Evolutionary conservation across 2,329 filamentous ascomycete species (phyloP), one percentile per base, ranked within the genome.

Genomic region (Emergomyces pasteurianus): DNA sequence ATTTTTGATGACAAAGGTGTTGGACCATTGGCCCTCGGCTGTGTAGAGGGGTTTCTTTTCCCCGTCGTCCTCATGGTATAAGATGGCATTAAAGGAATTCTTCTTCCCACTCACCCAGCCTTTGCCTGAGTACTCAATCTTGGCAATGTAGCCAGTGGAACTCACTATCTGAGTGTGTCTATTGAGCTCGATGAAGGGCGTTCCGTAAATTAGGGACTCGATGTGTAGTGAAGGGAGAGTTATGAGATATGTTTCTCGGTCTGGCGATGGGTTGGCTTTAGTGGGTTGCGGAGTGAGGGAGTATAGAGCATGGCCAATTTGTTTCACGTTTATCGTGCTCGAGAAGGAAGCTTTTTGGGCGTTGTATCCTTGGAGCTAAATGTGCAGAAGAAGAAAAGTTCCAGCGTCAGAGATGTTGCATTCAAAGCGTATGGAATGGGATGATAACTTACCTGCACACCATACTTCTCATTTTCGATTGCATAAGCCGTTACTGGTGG

Each of bases 21-120:
- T 89, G 61, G 86, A 95, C 94, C 94, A 99, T 72, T 95, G 90
- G 28, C 94, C 94, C 36, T 90, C 86, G 46, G 87, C 81, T n/a
- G 86, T 90, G 79, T 92, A 81, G 10, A 96, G 56, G 87, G 79
- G 63, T 84, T 81, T 58, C 89, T 86, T 78, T 65, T 79, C 74
- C 86, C 90, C 75, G 77, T 85, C 75, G 64, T 80, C 83, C 63
- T 77, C 85, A 76, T 74, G 89, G 76, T 88, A 91, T 61, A 97
- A 73, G 28, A 80, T 80, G 16, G 91, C 92, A 14, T 80, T 84
- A 72, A 97, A 90, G 61, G 83, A 88, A 78, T 97, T 97, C 80
- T 96, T 96, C 81, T 95, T 95, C 66, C 92, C 94, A 53, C 88
- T 91, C 10, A 99, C 76, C 92, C 92, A 99, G 61, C 92, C 92